Evolutionary conservation across 148 eudicot genomes (phyloP).

Genomic region (Fagopyrum esculentum): DNA sequence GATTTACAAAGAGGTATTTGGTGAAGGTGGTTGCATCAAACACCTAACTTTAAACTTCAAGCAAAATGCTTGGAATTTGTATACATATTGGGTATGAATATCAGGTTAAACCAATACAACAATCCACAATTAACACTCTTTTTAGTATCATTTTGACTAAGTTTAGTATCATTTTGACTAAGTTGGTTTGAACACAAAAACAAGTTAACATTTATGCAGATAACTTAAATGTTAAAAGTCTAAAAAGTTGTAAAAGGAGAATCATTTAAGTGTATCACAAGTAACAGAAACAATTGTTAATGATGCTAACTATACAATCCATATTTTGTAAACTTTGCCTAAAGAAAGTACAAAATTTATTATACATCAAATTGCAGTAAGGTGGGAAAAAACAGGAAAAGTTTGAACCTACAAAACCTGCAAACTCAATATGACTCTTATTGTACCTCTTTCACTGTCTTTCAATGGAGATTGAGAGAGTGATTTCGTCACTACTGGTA

Average conservation of each 20-base stretch:
- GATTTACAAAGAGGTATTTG: background rate
- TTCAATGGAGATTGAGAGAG: background rate
- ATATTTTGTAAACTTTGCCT: no score
- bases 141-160: background rate
- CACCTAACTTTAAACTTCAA: constrained; percentile 9
- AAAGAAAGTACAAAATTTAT: no score
- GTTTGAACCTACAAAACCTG: background rate
- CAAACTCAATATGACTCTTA: constrained; percentile 3
- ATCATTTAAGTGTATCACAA: background rate
- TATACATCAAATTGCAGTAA: background rate
- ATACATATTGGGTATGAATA: constrained; percentile 18
- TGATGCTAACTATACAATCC: background rate
- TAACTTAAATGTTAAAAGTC: background rate
- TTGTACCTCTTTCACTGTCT: background rate
- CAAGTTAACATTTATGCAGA: background rate
- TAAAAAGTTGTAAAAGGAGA: background rate
- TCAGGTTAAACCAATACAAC: constrained; percentile 10
- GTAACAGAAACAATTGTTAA: background rate
- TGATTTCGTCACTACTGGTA: background rate
- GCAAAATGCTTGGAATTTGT: background rate
- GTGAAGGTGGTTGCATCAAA: constrained; percentile 25
- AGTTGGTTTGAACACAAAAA: constrained; percentile 14
- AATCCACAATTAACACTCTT: background rate
- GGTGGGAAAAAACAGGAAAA: background rate
- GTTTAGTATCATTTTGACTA: background rate